phyloP scores from a whole-genome alignment of 202 grass and related monocot species.

The Zoysia matrella region DNA sequence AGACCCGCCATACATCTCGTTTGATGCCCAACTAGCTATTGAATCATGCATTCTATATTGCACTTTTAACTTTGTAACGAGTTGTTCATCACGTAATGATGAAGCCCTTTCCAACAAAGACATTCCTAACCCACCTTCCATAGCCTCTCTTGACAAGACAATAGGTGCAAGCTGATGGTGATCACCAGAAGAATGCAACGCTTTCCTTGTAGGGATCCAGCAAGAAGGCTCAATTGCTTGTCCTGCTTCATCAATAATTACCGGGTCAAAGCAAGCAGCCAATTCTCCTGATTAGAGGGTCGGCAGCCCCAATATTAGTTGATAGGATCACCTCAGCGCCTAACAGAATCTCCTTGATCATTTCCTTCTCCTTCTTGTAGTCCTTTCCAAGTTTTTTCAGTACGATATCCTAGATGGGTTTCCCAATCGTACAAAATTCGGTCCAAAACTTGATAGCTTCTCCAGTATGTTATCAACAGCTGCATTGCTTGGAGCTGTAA shows the following conservation, averaged over 20 bases:
- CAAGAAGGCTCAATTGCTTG: conserved; percentile 92
- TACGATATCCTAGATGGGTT: conserved; percentile 80
- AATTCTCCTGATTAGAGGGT: conserved; percentile 71
- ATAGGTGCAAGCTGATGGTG: conserved; percentile 81
- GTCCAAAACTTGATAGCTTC: conserved; percentile 63
- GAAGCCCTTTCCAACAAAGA: conserved; percentile 91
- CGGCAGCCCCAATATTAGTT: conserved; percentile 84
- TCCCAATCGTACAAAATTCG: conserved; percentile 83
- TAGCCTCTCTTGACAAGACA: conserved; percentile 82
- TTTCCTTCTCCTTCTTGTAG: conserved; percentile 85
- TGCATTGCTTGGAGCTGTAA: conserved; percentile 94
- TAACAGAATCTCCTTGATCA: conserved; percentile 71
- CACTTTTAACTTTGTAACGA: conserved; percentile 64
- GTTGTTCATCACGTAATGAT: conserved; percentile 62
- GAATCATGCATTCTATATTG: conserved; percentile 93
- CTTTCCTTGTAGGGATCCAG: conserved; percentile 90
- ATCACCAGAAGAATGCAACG: conserved; percentile 86
- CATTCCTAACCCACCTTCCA: conserved; percentile 77
- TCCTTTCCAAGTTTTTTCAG: conserved; percentile 77
- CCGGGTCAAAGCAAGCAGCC: conserved; percentile 71
- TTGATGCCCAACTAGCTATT: conserved; percentile 89
- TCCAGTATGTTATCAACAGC: conserved; percentile 89
- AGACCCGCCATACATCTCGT: conserved; percentile 82
- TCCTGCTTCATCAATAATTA: conserved; percentile 88
- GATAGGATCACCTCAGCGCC: conserved; percentile 78